Evolutionary conservation across 2,329 filamentous ascomycete genomes (phyloP), one percentile per base, ranked within the genome.

Genomic region (Aspergillus thermomutatus): DNA sequence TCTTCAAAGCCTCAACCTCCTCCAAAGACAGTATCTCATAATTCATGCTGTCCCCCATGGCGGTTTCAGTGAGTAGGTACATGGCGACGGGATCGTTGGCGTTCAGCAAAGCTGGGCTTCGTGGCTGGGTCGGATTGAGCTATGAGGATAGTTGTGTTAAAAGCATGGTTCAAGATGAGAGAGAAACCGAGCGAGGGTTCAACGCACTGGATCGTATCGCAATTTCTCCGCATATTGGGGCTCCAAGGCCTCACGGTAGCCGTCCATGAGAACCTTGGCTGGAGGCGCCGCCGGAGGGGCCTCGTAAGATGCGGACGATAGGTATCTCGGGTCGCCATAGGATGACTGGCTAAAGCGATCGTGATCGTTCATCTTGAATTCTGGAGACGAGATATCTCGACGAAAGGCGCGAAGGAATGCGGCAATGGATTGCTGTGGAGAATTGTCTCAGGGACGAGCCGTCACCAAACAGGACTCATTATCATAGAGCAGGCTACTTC

Each of bases 51-150:
- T 99, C 94, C 58, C 87, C 85, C 58, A 99, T 84, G 21, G 94
- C 94, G 21, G 91, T 97, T 78, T 97, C 93, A 60, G 94, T 92
- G 57, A 99, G 83, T 49, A 99, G 79, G 72, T 97, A 95, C 72
- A 96, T 87, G 66, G 92, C 89, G 47, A 99, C 82, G 0, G 82
- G 82, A 66, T 87, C 85, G 62, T 77, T 80, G 55, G 74, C 66
- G 53, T 79, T 76, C 26, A 76, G 65, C 25, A 75, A 65, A 31
- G 70, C 68, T 5, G 75, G 74, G 60, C 69, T 74, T 50, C 65
- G 70, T 14, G 68, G 69, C 34, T 72, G 69, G 11, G 62, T 56
- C 14, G 69, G 57, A 54, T 89, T 58, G 81, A 84, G 72, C 90
- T 89, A 40, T 7, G 19, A 37, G 14, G 27, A 23, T 23, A 14